Evolutionary conservation across 352 stramenopile species (phyloP).

Genomic region (Globisporangium cederbergense): DNA sequence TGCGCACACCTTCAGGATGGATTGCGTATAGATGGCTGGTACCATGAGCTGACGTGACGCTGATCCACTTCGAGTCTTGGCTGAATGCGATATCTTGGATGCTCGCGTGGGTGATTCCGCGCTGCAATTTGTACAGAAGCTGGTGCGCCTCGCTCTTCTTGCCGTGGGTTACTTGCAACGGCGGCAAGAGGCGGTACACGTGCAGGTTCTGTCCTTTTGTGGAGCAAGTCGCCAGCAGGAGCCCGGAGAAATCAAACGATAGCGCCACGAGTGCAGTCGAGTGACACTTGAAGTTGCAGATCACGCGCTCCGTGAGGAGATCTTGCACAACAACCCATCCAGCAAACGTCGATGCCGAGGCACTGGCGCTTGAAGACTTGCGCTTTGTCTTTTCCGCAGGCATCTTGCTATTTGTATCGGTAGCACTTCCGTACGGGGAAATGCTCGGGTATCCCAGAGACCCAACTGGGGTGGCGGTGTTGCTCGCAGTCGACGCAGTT

Average conservation of each 20-base stretch:
- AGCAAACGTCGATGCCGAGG: conserved; percentile 23
- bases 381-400: conserved; percentile 6
- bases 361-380: conserved; percentile 13
- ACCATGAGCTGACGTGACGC: conserved; percentile 77
- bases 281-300: conserved; percentile 79
- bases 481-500: conserved; percentile 17
- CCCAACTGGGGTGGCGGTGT: conserved; percentile 15
- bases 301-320: conserved; percentile 48
- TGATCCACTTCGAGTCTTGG: conserved; percentile 84
- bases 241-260: conserved; percentile 73
- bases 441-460: conserved; percentile 21
- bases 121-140: conserved; percentile 85
- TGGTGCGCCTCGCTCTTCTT: conserved; percentile 25
- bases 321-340: conserved; percentile 75
- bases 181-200: conserved; percentile 71
- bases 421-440: conserved; percentile 12
- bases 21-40: conserved; percentile 86
- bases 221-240: conserved; percentile 75
- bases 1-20: conserved; percentile 60
- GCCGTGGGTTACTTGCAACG: conserved; percentile 28
- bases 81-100: conserved; percentile 84
- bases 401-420: conserved; percentile 11
- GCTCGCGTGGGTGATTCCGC: conserved; percentile 81
- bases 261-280: conserved; percentile 66
- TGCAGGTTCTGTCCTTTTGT: conserved; percentile 86